Percentiles rank a stretch among this genome's conserved stretches.
Evolutionary conservation across 805 yeast species (phyloP).

Genomic region (Candida khao-thaluensis): DNA sequence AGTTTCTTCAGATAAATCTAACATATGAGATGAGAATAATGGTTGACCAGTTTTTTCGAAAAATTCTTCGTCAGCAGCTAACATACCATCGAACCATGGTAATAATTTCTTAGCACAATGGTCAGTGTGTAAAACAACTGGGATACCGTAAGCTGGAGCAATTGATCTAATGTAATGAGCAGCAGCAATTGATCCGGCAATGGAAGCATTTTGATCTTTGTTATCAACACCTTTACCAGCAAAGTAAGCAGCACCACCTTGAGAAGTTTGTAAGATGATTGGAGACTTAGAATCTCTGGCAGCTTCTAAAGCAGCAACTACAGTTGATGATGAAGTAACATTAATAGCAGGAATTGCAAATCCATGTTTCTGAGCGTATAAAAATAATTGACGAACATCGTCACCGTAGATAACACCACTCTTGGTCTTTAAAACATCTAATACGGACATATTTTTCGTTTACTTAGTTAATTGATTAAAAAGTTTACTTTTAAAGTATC

Average conservation of each 20-base stretch:
- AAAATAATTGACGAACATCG: conserved; percentile 83
- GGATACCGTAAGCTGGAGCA: conserved; percentile 95
- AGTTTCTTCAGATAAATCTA: conserved; percentile 94
- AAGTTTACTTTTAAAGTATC: neutral
- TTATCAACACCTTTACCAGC: conserved; percentile 99
- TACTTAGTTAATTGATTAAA: neutral
- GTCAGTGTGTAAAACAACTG: conserved; percentile 96
- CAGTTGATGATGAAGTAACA: conserved; percentile 97
- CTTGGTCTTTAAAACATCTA: conserved; percentile 82
- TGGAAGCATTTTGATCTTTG: conserved; percentile 90
- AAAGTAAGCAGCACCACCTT: conserved; percentile 99
- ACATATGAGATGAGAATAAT: conserved; percentile 97
- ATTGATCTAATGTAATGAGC: conserved; percentile 96
- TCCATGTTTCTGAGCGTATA: conserved; percentile 88
- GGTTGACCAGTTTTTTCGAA: conserved; percentile 87
- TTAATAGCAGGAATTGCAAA: conserved; percentile 99
- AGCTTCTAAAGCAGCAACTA: conserved; percentile 50
- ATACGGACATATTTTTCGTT: conserved; percentile 48
- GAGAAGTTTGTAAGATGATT: conserved; percentile 93
- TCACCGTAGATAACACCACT: conserved; percentile 99
- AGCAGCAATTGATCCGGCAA: conserved; percentile 94
- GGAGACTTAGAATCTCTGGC: conserved; percentile 67
- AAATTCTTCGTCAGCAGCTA: conserved; percentile 93
- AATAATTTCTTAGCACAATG: conserved; percentile 98
- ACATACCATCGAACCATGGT: conserved; percentile 99